phyloP scores from a whole-genome alignment of 176 grass and related monocot species.

The Typha latifolia region DNA sequence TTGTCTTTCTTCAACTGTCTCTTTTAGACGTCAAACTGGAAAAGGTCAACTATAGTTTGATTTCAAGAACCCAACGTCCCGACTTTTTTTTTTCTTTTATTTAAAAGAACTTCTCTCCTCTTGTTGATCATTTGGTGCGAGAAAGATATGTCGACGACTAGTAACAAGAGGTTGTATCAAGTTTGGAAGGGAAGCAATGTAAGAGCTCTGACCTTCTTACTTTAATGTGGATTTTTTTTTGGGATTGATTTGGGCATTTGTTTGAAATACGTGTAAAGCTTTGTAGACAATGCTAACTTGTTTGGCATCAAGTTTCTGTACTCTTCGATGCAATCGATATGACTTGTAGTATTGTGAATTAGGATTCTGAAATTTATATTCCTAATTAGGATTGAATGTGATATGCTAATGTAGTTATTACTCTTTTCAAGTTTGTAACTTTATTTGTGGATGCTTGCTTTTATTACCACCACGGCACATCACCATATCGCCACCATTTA shows the following conservation, averaged over 20 bases:
- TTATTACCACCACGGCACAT: no score
- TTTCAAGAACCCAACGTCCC: neutral
- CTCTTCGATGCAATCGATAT: no score
- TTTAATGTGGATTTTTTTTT: neutral
- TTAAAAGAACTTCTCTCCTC: slow-evolving; percentile 15
- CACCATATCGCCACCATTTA: no score
- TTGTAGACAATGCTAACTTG: neutral
- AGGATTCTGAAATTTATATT: no score
- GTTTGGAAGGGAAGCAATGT: slow-evolving; percentile 94
- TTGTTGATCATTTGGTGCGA: neutral
- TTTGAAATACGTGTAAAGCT: no score
- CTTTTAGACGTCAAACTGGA: no score
- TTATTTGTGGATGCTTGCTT: no score
- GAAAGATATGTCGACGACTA: slow-evolving; percentile 8
- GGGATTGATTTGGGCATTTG: neutral
- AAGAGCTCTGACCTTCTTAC: slow-evolving; percentile 10
- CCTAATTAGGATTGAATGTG: no score
- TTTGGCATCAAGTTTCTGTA: no score
- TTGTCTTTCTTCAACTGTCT: neutral
- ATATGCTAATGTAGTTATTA: no score
- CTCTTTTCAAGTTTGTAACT: no score
- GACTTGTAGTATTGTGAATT: no score
- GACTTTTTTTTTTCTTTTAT: neutral
- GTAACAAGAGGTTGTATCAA: slow-evolving; percentile 57
- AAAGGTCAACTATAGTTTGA: neutral